These are phyloP conservation scores for Leishmania turanica DNA, from an alignment of 208 protist species.

Conservation along the genomic window DNA sequence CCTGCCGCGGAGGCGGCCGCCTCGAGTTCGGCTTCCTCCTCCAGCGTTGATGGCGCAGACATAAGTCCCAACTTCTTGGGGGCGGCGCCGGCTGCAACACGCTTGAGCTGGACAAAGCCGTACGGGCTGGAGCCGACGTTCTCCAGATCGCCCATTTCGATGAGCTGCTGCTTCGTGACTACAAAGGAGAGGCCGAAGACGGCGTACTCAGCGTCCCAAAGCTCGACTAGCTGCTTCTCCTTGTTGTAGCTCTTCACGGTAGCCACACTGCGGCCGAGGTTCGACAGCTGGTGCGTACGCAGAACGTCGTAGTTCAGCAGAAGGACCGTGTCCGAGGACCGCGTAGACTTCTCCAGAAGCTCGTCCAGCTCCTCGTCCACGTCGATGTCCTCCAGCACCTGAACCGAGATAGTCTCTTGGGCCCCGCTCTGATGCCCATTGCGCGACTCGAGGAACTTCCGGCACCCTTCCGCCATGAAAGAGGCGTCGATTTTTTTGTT, in stretches of 20 bases:
- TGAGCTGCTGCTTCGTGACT: constrained; percentile 59
- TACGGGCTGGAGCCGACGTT: constrained; percentile 78
- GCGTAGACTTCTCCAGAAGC: constrained; percentile 68
- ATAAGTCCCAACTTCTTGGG: constrained; percentile 44
- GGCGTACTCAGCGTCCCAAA: constrained; percentile 85
- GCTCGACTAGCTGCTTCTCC: constrained; percentile 61
- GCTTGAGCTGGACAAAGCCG: constrained; percentile 73
- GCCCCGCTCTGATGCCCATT: constrained; percentile 27
- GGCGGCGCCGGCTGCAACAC: constrained; percentile 20
- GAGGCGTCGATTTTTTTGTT: constrained; percentile 83
- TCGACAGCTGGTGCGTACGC: constrained; percentile 55
- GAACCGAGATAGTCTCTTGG: constrained; percentile 46
- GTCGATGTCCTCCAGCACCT: constrained; percentile 78
- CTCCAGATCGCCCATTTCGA: constrained; percentile 79
- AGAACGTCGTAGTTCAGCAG: constrained; percentile 85
- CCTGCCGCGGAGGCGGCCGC: constrained; percentile 14
- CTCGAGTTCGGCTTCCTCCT: constrained; percentile 56
- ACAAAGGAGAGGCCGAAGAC: constrained; percentile 74
- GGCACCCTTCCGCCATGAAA: constrained; percentile 80
- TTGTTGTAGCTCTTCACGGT: constrained; percentile 79
- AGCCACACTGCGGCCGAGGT: constrained; percentile 75
- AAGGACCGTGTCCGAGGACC: constrained; percentile 56
- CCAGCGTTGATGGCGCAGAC: constrained; percentile 40
- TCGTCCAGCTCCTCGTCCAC: constrained; percentile 67
- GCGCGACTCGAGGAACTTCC: constrained; percentile 82